Base-by-base conservation (phyloP, 768 basidiomycete species). In the Psilocybe tampanensis region DNA sequence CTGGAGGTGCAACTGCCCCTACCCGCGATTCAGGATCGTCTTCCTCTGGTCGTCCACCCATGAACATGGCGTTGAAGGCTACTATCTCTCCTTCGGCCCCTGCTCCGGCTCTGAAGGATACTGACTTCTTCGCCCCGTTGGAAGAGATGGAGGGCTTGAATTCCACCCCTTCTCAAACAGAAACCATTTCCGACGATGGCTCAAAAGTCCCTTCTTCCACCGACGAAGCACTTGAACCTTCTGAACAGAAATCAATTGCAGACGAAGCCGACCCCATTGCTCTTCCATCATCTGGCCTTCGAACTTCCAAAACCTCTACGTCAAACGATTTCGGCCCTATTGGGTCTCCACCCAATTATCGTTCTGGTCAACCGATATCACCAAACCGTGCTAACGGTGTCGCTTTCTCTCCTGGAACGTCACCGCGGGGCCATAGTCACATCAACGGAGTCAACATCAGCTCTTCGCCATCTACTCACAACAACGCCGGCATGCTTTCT, bases 71-170 rank as follows among this genome's bases (percentile, higher is more conserved):
- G 1, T 78, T 91, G 55, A 90, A 89, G 64, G 86, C 88, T 0
- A 83, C 85, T 5, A 80, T 89, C 15, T 88, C 87, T 0, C 89
- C 90, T 2, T 89, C 89, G 2, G 89, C 88, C 2, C 90, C 91
- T 8, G 91, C 91, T 0, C 90, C 91, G 0, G 85, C 90, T 0
- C 76, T 91, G 55, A 84, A 86, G 60, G 86, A 89, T 64, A 89
- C 85, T 52, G 89, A 91, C 56, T 90, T 92, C 62, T 89, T 89
- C 55, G 83, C 82, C 7, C 75, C 82, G 19, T 76, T 87, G n/a
- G 88, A 90, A 55, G 86, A 88, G 33, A 66, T 78, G 54, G 74
- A 77, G 55, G 73, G 68, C 39, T 77, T 80, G 41, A 36, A 39
- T 17, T 48, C 58, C n/a, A 53, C 47, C 3, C 29, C 58, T 23